Base-by-base conservation (phyloP, 805 yeast genomes). In the Lipomyces yamadae region DNA sequence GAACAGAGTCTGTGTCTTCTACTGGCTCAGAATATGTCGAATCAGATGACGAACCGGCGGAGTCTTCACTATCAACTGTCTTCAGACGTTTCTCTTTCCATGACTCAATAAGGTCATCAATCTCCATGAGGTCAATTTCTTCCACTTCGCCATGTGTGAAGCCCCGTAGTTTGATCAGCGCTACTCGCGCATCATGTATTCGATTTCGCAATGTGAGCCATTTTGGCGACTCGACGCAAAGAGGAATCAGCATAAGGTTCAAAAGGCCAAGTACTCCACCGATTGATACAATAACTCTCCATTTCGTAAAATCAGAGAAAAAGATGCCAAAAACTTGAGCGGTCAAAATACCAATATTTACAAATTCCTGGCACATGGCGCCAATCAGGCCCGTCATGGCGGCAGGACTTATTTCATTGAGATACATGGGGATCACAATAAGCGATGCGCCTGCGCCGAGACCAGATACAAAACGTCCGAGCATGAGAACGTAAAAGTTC, bases 381-480 rank as follows among this genome's bases (percentile, higher is more conserved):
- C 99, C 99, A 64, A 95, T 81, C 15, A 88, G 78, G 0, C 98
- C 98, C 59, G 89, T 85, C 68, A 84, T 78, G 3, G 80, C 80
- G 0, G 82, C 77, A 0, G 98, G 97, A 6, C 95, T 81, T 10
- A 92, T 83, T 77, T 92, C 97, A 75, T 87, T 89, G 72, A 95
- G 86, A 71, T 86, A 88, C 67, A 95, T 77, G 0, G 98, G 96
- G 0, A 92, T 89, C 18, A 90, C 86, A 2, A 95, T 98, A 65
- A 95, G 84, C 0, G 94, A 88, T 11, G 88, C 81, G 3, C 99
- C 99, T 6, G 97, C 96, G 1, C 90, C 96, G 1, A 92, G 59
- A 0, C 99, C 99, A 24, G 91, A 85, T 3, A 91, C 72, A 63
- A 92, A 82, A 66, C 99, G 82, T 0, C 98, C 98, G 13, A 84